phyloP scores from a whole-genome alignment of 1,139 yeast genomes.

The Candida sojae region DNA sequence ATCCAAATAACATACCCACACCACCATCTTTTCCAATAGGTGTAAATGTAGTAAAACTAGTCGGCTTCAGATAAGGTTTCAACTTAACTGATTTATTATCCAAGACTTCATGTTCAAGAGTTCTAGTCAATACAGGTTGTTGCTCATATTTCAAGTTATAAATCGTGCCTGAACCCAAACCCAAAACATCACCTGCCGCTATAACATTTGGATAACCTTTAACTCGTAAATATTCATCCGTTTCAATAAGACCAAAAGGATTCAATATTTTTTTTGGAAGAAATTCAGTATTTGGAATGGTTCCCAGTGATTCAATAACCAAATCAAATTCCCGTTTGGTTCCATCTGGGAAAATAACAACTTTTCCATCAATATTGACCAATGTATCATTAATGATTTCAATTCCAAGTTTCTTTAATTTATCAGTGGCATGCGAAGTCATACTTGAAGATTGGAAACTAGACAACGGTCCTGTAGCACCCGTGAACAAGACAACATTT shows the following conservation, averaged over 20 bases:
- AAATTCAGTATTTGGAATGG: slow-evolving; percentile 28
- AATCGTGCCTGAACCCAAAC: slow-evolving; percentile 22
- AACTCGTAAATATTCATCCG: slow-evolving; percentile 28
- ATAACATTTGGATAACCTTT: slow-evolving; percentile 25
- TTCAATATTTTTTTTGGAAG: slow-evolving; percentile 19
- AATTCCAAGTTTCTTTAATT: slow-evolving; percentile 26
- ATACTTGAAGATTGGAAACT: slow-evolving; percentile 16
- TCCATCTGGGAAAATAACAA: slow-evolving; percentile 18
- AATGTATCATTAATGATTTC: slow-evolving; percentile 25
- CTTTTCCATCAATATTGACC: slow-evolving; percentile 9
- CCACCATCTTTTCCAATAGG: slow-evolving; percentile 42
- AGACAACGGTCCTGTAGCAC: slow-evolving; percentile 25
- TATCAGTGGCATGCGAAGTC: slow-evolving; percentile 16
- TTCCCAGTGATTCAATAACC: slow-evolving; percentile 24
- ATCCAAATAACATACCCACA: slow-evolving; percentile 33
- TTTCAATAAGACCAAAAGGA: slow-evolving; percentile 22
- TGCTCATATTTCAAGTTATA: slow-evolving; percentile 30
- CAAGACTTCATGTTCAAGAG: slow-evolving; percentile 19
- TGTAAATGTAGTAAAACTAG: slow-evolving; percentile 19
- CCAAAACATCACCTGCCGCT: slow-evolving; percentile 35
- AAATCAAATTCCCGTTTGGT: slow-evolving; percentile 23
- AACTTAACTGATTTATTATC: slow-evolving; percentile 14
- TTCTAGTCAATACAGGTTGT: slow-evolving; percentile 18
- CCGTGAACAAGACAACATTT: slow-evolving; percentile 30
- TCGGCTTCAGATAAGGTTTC: slow-evolving; percentile 15